A percentile compares a stretch with the other conserved stretches of the same genome.
Evolutionary conservation across 2,329 filamentous ascomycete species (phyloP).

Genomic region (Fusarium sp.): DNA sequence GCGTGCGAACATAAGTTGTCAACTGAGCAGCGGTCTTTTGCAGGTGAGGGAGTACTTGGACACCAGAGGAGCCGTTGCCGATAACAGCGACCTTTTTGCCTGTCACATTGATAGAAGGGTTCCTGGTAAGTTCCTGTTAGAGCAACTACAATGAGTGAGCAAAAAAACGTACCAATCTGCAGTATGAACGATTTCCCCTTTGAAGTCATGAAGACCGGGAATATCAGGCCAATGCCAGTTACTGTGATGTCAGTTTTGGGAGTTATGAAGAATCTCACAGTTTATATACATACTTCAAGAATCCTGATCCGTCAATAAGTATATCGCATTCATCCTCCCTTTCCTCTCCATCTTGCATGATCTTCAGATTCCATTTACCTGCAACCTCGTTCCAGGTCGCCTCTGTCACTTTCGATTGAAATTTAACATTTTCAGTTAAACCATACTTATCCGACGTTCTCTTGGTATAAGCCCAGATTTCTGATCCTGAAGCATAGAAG

Average conservation of each 20-base stretch:
- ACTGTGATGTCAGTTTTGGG: background rate
- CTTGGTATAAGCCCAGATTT: background rate
- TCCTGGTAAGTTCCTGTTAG: background rate
- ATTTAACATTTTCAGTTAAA: background rate
- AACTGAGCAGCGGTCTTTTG: background rate
- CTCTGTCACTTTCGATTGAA: background rate
- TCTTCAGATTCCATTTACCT: background rate
- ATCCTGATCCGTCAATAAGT: background rate
- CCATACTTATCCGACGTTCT: background rate
- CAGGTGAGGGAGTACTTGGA: constrained; percentile 38
- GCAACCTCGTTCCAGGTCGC: background rate
- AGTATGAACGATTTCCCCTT: constrained; percentile 63
- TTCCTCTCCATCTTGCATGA: background rate
- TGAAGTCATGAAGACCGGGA: constrained; percentile 60
- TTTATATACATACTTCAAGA: background rate
- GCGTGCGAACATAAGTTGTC: background rate
- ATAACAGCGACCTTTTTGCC: constrained; percentile 62
- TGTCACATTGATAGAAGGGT: constrained; percentile 50
- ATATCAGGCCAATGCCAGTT: constrained; percentile 59
- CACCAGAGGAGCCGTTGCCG: constrained; percentile 62
- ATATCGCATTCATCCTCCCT: background rate
- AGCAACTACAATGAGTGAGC: accelerated
- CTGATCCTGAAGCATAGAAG: background rate
- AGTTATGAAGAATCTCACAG: too few species aligned
- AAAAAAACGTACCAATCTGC: constrained; percentile 38